These are phyloP conservation scores for Ceratocystis cacaofunesta DNA, from an alignment of 2,329 filamentous ascomycete genomes.

Conservation along the genomic window DNA sequence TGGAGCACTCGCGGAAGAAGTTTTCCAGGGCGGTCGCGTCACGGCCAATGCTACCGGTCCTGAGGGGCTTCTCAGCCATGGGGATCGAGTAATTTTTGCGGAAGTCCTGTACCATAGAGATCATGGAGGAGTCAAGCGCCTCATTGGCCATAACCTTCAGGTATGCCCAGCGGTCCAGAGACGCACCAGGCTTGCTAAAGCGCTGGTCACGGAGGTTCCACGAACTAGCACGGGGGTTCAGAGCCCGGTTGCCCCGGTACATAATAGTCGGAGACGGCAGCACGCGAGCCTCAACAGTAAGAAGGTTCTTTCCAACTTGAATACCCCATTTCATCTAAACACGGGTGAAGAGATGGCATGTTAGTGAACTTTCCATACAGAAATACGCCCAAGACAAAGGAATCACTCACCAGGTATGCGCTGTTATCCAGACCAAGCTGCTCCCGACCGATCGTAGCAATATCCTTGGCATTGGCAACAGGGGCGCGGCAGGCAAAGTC, in stretches of 20 bases:
- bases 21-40: conserved; percentile 19
- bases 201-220: conserved; percentile 54
- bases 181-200: conserved; percentile 36
- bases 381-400: conserved; percentile 16
- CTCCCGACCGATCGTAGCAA: conserved; percentile 41
- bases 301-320: conserved; percentile 41
- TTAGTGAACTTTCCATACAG: not conserved
- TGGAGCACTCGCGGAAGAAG: conserved; percentile 24
- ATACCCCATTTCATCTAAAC: conserved; percentile 42
- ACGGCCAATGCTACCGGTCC: conserved; percentile 11
- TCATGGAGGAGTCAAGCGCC: conserved; percentile 24
- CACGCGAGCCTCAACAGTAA: conserved; percentile 60
- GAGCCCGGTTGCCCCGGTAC: conserved; percentile 31
- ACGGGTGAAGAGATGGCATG: no score
- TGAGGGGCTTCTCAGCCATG: conserved; percentile 9
- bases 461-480: conserved; percentile 49
- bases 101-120: conserved; percentile 13
- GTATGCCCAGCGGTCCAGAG: conserved; percentile 37
- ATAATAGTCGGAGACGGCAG: conserved; percentile 43
- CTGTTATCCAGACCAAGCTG: conserved; percentile 41
- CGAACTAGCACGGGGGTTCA: conserved; percentile 35
- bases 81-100: conserved; percentile 15
- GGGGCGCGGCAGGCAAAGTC: conserved; percentile 55
- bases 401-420: conserved; percentile 28
- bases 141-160: conserved; percentile 26